phyloP scores from a whole-genome alignment of 2,329 filamentous ascomycete genomes.

The Colletotrichum shisoi region DNA sequence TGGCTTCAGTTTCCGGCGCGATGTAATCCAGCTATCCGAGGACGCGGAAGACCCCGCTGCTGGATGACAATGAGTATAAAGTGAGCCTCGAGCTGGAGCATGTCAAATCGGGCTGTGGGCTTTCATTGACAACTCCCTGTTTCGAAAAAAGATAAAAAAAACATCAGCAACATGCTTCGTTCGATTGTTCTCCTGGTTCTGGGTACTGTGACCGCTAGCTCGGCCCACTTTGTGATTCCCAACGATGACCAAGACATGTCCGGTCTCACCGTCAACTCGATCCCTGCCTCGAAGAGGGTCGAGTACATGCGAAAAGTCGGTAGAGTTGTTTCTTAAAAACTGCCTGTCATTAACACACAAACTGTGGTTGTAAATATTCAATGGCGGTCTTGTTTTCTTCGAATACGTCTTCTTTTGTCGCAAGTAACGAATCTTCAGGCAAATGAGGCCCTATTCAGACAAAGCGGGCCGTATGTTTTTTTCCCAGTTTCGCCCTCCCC shows the following conservation, averaged over 20 bases:
- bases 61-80: neutral
- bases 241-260: conserved; percentile 37
- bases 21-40: neutral
- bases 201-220: neutral
- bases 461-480: conserved; percentile 28
- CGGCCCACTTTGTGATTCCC: conserved; percentile 20
- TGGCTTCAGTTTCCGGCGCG: neutral
- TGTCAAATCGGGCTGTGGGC: neutral
- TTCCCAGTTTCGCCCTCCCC: neutral
- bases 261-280: conserved; percentile 27
- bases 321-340: too few species aligned
- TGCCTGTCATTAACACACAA: fast-evolving
- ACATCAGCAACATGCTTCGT: neutral
- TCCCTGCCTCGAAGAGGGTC: conserved; percentile 22
- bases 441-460: conserved; percentile 25
- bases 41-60: neutral
- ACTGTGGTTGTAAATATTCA: too few species aligned
- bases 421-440: neutral
- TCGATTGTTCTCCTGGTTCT: neutral
- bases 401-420: too few species aligned
- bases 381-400: too few species aligned
- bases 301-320: conserved; percentile 30
- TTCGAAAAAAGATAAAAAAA: too few species aligned
- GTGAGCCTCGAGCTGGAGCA: too few species aligned
- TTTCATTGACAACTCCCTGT: too few species aligned